Evolutionary conservation across 73 alveolate genomes (phyloP), one percentile per base, ranked within the genome.

Genomic region (Symbiodinium pilosum): DNA sequence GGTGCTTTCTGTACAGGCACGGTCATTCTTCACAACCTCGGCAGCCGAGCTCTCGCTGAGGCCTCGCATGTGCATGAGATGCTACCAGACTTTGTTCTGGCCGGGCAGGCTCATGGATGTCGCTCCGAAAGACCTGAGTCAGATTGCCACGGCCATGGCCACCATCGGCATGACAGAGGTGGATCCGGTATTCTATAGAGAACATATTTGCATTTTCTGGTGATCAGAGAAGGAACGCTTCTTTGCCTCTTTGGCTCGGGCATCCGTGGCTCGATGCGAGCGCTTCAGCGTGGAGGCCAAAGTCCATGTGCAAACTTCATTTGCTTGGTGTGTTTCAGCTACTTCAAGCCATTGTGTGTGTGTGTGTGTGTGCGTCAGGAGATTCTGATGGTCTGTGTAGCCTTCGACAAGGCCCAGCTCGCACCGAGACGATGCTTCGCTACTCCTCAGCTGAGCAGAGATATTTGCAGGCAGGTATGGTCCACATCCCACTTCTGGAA

Each of bases 91-190:
- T 4, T n/a, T 28, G 43, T 9, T 26, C 2, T 30, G 7, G 39
- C n/a, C 41, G 84, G 44, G 12, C 42, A 91, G 96, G 96, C 40
- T 91, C 52, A 91, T 91, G 96, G 96, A 91, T 39, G 87, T 91
- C 36, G 96, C 96, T 16, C 96, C 96, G 1, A 40, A 43, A 32
- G 96, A 91, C 32, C 51, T 91, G 69, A 91, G 96, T 75, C 96
- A 91, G 96, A 91, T 91, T 4, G 96, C 96, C 81, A 91, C 47
- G 18, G 96, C 96, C 75, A 91, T 91, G 96, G 96, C 96, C n/a
- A 91, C 87, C 77, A 91, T 91, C 51, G 87, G 96, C 87, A 84
- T 64, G 77, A 91, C 96, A 6, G 96, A 91, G 96, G 96, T 8
- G 75, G 26, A 21, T 30, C 14, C 32, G 38, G 24, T 30, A 8